phyloP scores from a whole-genome alignment of 1,284 basidiomycete species.

The Cryptococcus sp. region DNA sequence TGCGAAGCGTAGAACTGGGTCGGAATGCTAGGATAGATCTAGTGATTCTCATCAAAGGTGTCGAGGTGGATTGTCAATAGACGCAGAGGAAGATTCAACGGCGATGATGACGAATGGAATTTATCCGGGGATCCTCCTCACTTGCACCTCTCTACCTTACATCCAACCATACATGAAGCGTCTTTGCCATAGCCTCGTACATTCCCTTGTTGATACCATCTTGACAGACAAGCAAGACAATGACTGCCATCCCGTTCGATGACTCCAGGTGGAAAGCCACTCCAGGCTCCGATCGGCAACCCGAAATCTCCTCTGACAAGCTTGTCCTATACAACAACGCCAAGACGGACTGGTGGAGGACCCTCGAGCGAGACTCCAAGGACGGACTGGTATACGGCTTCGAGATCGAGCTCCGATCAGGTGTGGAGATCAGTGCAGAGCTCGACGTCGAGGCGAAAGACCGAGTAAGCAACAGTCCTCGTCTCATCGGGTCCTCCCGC shows the following conservation, averaged over 20 bases:
- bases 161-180: not conserved
- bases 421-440: slow-evolving; percentile 4
- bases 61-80: too few species aligned
- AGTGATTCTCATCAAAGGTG: too few species aligned
- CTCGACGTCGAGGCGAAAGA: slow-evolving; percentile 2
- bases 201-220: too few species aligned
- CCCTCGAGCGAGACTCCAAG: not conserved
- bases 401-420: not conserved
- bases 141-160: too few species aligned
- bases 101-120: not conserved
- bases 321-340: slow-evolving; percentile 3
- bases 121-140: too few species aligned
- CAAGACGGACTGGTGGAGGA: slow-evolving; percentile 5
- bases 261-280: not conserved
- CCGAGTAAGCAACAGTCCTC: not conserved
- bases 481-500: not conserved
- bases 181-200: too few species aligned
- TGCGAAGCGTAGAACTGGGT: not conserved
- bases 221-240: too few species aligned
- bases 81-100: not conserved
- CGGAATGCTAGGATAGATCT: not conserved
- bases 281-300: slow-evolving; percentile 1
- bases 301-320: slow-evolving; percentile 2
- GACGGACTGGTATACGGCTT: slow-evolving; percentile 5
- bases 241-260: slow-evolving; percentile 6